These are phyloP conservation scores for Exophiala bonariae DNA, from an alignment of 2,329 filamentous ascomycete genomes.

Conservation along the genomic window DNA sequence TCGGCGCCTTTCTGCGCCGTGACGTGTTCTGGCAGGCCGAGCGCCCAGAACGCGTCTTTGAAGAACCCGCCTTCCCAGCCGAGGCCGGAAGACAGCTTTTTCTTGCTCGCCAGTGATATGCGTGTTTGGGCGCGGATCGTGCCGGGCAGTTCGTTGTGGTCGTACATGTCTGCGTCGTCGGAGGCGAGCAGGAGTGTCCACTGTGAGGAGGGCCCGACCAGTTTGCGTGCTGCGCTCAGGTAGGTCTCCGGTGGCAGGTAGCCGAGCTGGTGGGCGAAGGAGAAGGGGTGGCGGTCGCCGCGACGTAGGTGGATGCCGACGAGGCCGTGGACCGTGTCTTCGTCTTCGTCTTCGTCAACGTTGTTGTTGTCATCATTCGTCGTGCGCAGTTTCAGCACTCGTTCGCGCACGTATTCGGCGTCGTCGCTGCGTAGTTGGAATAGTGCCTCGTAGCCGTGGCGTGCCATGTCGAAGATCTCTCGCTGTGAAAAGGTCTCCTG, in stretches of 20 bases:
- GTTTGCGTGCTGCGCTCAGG: constrained; percentile 56
- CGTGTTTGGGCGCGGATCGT: constrained; percentile 69
- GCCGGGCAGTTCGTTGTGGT: constrained; percentile 36
- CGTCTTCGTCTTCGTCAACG: constrained; percentile 25
- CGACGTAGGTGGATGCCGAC: constrained; percentile 78
- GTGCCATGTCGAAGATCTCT: constrained; percentile 67
- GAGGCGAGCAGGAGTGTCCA: constrained; percentile 62
- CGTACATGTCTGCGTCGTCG: constrained; percentile 76
- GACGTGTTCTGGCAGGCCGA: constrained; percentile 57
- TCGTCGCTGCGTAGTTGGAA: constrained; percentile 71
- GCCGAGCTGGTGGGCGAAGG: constrained; percentile 73
- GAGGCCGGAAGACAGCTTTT: constrained; percentile 61
- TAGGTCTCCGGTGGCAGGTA: constrained; percentile 77
- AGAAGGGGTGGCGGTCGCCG: constrained; percentile 74
- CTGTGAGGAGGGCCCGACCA: constrained; percentile 33
- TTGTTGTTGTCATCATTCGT: constrained; percentile 35
- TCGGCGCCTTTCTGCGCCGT: constrained; percentile 13
- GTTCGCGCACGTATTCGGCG: constrained; percentile 61
- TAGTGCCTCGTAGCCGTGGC: constrained; percentile 69
- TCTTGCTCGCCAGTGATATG: constrained; percentile 75
- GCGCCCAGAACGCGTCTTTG: constrained; percentile 74
- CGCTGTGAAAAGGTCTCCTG: constrained; percentile 56
- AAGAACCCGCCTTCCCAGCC: constrained; percentile 92
- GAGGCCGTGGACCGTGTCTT: constrained; percentile 52
- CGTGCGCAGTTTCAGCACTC: constrained; percentile 56